Evolutionary conservation across 176 grass and related monocot species (phyloP).

Genomic region (Lolium perenne): DNA sequence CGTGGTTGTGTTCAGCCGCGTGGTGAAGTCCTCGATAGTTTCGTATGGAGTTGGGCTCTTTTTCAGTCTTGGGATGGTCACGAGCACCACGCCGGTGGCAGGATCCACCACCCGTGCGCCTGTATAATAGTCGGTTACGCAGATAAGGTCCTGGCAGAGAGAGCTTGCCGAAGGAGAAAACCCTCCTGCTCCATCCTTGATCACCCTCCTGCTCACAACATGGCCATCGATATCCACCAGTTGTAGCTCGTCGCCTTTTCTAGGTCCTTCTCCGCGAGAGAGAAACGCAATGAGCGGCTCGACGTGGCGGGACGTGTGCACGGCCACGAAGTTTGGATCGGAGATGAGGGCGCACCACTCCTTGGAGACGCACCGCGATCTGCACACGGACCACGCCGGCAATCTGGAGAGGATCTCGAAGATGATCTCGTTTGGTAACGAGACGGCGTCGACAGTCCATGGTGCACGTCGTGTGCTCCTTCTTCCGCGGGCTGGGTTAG

Average conservation of each 20-base stretch:
- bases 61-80: neutral
- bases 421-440: constrained; percentile 3
- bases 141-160: neutral
- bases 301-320: neutral
- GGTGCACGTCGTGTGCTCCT: too few species aligned
- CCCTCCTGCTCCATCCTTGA: neutral
- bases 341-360: neutral
- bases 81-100: neutral
- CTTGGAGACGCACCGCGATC: neutral
- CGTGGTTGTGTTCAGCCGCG: too few species aligned
- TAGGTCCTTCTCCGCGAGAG: neutral
- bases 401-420: neutral
- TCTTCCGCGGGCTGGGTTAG: too few species aligned
- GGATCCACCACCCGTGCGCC: neutral
- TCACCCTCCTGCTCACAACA: neutral
- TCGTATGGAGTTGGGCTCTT: neutral
- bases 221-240: neutral
- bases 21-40: neutral
- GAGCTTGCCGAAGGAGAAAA: neutral
- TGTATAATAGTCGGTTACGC: neutral
- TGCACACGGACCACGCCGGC: neutral
- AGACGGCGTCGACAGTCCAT: neutral
- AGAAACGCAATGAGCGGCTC: neutral
- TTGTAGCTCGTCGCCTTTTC: neutral
- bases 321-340: too few species aligned